Conservation (phyloP, 371 early-diverging fungal genomes). For the Circinella minor region DNA sequence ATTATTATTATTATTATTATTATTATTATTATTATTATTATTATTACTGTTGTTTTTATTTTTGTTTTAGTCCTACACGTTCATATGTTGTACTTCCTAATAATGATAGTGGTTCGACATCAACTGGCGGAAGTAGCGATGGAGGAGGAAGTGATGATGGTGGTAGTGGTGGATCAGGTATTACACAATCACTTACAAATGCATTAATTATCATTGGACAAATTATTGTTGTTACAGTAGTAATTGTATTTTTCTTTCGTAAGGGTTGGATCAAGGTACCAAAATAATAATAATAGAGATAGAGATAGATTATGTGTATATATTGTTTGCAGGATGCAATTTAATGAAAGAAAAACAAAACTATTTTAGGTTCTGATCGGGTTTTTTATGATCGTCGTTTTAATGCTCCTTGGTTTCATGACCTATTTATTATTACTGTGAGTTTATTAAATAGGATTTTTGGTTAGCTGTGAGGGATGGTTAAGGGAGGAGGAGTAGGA, state of each 20-base stretch:
- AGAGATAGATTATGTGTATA: neutral
- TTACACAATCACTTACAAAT: conserved; percentile 54
- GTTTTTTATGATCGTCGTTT: conserved; percentile 77
- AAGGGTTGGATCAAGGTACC: conserved; percentile 76
- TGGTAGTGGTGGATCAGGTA: conserved; percentile 13
- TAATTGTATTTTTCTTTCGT: conserved; percentile 77
- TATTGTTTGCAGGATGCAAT: neutral
- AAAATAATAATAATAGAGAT: neutral
- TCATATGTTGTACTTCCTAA: conserved; percentile 47
- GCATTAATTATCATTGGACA: conserved; percentile 80
- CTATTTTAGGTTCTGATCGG: conserved; percentile 64
- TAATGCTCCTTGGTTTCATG: conserved; percentile 77
- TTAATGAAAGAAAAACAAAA: conserved; percentile 3
- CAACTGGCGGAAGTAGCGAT: neutral
- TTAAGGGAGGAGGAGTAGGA: conserved; percentile 16
- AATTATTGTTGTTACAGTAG: conserved; percentile 78
- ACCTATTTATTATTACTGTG: conserved; percentile 68
- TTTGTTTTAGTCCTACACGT: conserved; percentile 47
- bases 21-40: no score
- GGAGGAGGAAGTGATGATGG: neutral
- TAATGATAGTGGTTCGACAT: conserved; percentile 8
- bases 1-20: no score
- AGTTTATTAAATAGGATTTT: conserved; percentile 10
- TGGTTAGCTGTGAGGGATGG: neutral
- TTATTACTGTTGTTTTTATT: neutral